phyloP scores from a whole-genome alignment of 2,329 filamentous ascomycete genomes.

The Fusarium oligoseptatum region DNA sequence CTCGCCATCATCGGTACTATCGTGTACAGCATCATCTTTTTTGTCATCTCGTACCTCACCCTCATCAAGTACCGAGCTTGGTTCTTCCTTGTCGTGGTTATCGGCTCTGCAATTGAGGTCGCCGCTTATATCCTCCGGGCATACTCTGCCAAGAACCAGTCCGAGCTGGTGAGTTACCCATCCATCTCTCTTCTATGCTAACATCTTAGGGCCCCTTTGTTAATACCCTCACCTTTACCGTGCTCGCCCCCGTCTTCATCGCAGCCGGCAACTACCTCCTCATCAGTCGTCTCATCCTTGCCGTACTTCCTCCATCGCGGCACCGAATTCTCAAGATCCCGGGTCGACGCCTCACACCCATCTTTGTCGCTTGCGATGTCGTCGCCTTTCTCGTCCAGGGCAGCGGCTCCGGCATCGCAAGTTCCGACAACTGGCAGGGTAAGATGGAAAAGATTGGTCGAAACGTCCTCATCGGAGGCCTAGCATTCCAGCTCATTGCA shows the following conservation, averaged over 20 bases:
- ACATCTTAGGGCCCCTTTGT: conserved; percentile 54
- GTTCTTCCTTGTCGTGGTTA: conserved; percentile 59
- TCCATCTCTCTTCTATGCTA: neutral
- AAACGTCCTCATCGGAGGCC: conserved; percentile 57
- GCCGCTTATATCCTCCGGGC: conserved; percentile 56
- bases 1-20: conserved; percentile 58
- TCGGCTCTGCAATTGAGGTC: conserved; percentile 59
- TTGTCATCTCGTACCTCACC: conserved; percentile 57
- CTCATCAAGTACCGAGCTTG: conserved; percentile 56
- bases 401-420: conserved; percentile 59
- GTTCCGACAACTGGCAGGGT: conserved; percentile 58
- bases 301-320: conserved; percentile 50
- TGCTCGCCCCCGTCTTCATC: conserved; percentile 63
- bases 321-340: conserved; percentile 55
- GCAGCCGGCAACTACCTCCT: conserved; percentile 66
- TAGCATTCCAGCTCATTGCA: conserved; percentile 56
- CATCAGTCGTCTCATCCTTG: conserved; percentile 60
- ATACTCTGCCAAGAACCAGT: conserved; percentile 52
- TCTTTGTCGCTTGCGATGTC: conserved; percentile 62
- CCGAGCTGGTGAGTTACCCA: conserved; percentile 49
- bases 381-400: conserved; percentile 60
- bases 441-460: conserved; percentile 53
- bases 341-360: conserved; percentile 56
- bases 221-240: conserved; percentile 56
- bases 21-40: conserved; percentile 55